These are phyloP conservation scores for Aspergillus asperescens DNA, from an alignment of 495 filamentous ascomycete species.

Conservation along the genomic window DNA sequence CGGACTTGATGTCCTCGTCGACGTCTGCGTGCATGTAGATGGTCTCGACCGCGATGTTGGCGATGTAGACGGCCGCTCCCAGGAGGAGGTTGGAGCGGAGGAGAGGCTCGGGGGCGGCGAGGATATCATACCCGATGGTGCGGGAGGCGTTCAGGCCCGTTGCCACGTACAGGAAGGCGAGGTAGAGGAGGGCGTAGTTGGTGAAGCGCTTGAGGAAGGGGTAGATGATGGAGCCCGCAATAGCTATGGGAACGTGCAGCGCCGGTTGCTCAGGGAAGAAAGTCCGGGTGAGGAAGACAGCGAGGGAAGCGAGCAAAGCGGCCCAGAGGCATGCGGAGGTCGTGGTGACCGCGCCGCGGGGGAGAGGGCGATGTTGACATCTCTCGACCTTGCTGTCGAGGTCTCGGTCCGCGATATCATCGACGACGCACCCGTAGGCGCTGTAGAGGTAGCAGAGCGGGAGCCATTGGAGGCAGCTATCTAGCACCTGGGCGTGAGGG, in stretches of 20 bases:
- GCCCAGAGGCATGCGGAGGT: neutral
- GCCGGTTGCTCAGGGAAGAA: slow-evolving; percentile 5
- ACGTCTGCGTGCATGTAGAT: slow-evolving; percentile 12
- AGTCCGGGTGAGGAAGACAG: neutral
- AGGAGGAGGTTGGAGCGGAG: neutral
- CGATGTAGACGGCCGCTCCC: neutral
- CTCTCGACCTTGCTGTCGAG: slow-evolving; percentile 6
- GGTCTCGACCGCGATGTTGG: slow-evolving; percentile 3
- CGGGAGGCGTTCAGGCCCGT: slow-evolving; percentile 6
- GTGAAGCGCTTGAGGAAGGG: slow-evolving; percentile 9
- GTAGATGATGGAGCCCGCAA: slow-evolving; percentile 1
- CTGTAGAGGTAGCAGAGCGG: slow-evolving; percentile 1
- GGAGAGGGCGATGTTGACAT: slow-evolving; percentile 1
- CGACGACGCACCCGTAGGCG: slow-evolving; percentile 9
- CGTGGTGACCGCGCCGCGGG: neutral
- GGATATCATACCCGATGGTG: slow-evolving; percentile 1
- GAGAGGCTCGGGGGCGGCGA: neutral
- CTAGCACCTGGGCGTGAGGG: neutral
- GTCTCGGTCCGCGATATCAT: slow-evolving; percentile 6
- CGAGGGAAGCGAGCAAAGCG: neutral
- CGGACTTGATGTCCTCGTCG: slow-evolving; percentile 9
- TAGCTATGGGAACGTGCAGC: neutral
- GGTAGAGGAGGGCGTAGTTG: neutral
- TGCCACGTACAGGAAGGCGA: slow-evolving; percentile 1
- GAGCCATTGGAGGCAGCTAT: slow-evolving; percentile 5